These are phyloP conservation scores for Scedosporium dehoogii DNA, from an alignment of 2,329 filamentous ascomycete genomes.

Conservation along the genomic window DNA sequence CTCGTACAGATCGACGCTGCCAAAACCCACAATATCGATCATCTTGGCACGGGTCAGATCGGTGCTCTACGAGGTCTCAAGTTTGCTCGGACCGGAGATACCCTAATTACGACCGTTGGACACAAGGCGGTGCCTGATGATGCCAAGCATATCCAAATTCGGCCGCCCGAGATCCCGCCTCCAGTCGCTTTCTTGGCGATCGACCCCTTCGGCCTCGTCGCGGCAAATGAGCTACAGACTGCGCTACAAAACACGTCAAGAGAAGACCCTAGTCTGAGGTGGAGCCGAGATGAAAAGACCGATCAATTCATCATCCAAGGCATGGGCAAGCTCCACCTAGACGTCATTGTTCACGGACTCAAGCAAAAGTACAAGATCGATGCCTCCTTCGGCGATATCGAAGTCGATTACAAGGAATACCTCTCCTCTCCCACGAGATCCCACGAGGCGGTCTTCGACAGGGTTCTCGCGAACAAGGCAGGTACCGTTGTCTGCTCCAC, in stretches of 20 bases:
- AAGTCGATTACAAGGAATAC: slow-evolving; percentile 91
- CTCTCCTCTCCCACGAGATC: slow-evolving; percentile 47
- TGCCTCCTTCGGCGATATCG: slow-evolving; percentile 79
- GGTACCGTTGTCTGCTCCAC: slow-evolving; percentile 70
- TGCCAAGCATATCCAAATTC: slow-evolving; percentile 67
- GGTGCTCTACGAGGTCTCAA: slow-evolving; percentile 88
- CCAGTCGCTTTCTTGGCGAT: slow-evolving; percentile 96
- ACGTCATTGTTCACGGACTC: slow-evolving; percentile 82
- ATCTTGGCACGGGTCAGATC: slow-evolving; percentile 79
- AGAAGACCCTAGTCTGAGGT: slow-evolving; percentile 86
- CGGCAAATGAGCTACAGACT: slow-evolving; percentile 69
- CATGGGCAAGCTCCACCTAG: slow-evolving; percentile 93
- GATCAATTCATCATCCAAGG: slow-evolving; percentile 89
- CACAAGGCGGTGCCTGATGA: slow-evolving; percentile 54
- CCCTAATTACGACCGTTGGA: slow-evolving; percentile 63
- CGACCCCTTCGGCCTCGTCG: slow-evolving; percentile 66
- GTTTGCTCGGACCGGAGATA: slow-evolving; percentile 87
- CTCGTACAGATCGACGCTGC: slow-evolving; percentile 85
- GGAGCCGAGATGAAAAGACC: slow-evolving; percentile 76
- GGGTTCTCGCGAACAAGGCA: slow-evolving; percentile 67
- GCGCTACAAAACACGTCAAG: slow-evolving; percentile 69
- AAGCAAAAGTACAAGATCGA: slow-evolving; percentile 82
- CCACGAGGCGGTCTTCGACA: slow-evolving; percentile 61
- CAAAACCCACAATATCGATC: slow-evolving; percentile 73
- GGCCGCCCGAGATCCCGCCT: slow-evolving; percentile 80